Base-by-base conservation (phyloP, 2,329 filamentous ascomycete species). In the Epicoccum sorghinum region DNA sequence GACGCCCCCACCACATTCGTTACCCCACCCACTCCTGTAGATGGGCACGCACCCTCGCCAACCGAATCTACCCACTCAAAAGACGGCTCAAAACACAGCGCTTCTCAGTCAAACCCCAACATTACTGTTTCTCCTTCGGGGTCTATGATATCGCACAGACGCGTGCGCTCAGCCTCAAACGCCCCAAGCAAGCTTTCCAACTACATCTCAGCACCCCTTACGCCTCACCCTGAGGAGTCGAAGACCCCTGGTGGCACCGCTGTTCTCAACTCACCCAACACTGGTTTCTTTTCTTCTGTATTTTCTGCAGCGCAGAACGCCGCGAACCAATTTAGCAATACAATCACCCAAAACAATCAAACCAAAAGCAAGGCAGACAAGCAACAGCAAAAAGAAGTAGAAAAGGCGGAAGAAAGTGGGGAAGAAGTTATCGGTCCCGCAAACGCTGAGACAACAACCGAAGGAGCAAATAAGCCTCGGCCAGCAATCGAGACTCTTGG, bases 281-380 rank as follows among this genome's bases (percentile, higher is more conserved):
- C 60, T 6, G 61, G 92, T 1, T 98, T 99, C 78, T 98, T 99
- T 76, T 96, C 91, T 4, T 93, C 90, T 24, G 90, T 99, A 70
- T 86, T 99, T 60, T 93, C 91, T 36, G 93, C 89, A 40, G 95
- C 95, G 14, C 93, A 98, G 75, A 97, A 89, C 82, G 93, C 93
- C 38, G 92, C 93, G 12, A 91, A 80, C 60, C 87, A 85, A 14
- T 74, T 93, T 4, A 91, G 83, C 63, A 90, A 84, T 59, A 91
- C 87, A 42, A 88, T 97, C 41, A 85, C 86, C 43, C 93, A 86
- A 70, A 83, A 82, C 4, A 79, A 76, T 30, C 77, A 82, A 27
- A 58, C 66, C 7, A 83, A 83, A 45, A 82, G 77, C 60, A 61
- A 64, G 40, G 43, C 44, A 9, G 60, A 50, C 24, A 46, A 45